Conservation (phyloP, 208 protist species). For the Leishmania amazonensis region DNA sequence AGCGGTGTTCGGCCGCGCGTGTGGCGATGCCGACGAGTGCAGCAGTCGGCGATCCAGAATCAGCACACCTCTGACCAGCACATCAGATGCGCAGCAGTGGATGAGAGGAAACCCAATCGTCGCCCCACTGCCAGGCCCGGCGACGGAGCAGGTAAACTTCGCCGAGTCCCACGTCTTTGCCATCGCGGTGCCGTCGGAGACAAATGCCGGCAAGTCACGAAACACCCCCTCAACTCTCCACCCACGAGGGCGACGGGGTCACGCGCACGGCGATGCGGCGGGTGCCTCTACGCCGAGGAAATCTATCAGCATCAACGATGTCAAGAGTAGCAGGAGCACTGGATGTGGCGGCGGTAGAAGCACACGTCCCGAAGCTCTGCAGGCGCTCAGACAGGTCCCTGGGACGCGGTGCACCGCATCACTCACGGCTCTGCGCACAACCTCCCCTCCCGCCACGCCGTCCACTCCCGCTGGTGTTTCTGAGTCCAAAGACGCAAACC, state of each 20-base stretch:
- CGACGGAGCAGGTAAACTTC: neutral
- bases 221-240: neutral
- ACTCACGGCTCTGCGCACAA: neutral
- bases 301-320: neutral
- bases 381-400: neutral
- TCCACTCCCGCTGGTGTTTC: neutral
- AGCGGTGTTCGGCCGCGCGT: neutral
- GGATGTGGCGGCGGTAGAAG: neutral
- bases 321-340: neutral
- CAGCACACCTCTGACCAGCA: neutral
- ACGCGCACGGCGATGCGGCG: neutral
- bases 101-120: neutral
- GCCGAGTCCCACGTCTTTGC: neutral
- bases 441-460: neutral
- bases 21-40: neutral
- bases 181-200: neutral
- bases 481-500: neutral
- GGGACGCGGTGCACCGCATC: neutral
- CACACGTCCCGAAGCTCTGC: neutral
- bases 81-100: neutral
- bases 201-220: conserved; percentile 2
- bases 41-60: neutral
- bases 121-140: neutral
- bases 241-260: neutral
- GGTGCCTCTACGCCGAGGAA: neutral